phyloP scores from a whole-genome alignment of 2,329 filamentous ascomycete species.

The Calonectria leucothoes region DNA sequence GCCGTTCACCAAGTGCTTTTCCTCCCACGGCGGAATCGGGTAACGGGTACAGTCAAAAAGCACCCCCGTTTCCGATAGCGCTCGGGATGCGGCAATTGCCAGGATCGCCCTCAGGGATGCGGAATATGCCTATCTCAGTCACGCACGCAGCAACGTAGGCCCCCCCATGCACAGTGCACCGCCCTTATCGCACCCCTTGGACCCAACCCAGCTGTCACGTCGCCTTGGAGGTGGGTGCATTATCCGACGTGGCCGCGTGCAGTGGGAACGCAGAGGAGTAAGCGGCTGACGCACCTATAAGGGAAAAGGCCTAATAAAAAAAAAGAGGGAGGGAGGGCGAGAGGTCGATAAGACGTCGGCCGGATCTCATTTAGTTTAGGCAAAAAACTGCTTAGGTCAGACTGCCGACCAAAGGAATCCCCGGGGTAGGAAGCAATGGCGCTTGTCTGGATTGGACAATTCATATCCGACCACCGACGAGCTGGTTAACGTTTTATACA shows the following conservation, averaged over 20 bases:
- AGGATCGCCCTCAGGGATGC: not conserved
- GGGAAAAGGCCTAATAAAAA: not conserved
- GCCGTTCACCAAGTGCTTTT: not conserved
- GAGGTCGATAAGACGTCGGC: not conserved
- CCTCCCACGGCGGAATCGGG: not conserved
- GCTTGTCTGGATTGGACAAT: slow-evolving; percentile 5
- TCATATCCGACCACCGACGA: slow-evolving; percentile 2
- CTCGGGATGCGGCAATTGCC: not conserved
- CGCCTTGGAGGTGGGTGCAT: not conserved
- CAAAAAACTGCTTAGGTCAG: no score
- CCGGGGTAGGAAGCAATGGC: not conserved
- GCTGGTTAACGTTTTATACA: not conserved
- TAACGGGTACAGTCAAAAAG: not conserved
- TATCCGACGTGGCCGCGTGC: slow-evolving; percentile 9
- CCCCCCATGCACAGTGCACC: not conserved
- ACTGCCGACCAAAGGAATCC: not conserved
- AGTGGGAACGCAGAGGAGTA: not conserved
- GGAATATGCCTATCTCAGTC: slow-evolving; percentile 17
- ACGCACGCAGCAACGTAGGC: not conserved
- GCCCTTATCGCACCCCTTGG: not conserved
- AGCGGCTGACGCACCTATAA: slow-evolving; percentile 9
- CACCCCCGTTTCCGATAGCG: not conserved
- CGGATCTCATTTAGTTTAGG: not conserved
- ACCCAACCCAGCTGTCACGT: not conserved
- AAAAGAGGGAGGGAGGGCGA: not conserved